Conservation (phyloP, 2,329 filamentous ascomycete species). For the Sordariomycetes sp. region DNA sequence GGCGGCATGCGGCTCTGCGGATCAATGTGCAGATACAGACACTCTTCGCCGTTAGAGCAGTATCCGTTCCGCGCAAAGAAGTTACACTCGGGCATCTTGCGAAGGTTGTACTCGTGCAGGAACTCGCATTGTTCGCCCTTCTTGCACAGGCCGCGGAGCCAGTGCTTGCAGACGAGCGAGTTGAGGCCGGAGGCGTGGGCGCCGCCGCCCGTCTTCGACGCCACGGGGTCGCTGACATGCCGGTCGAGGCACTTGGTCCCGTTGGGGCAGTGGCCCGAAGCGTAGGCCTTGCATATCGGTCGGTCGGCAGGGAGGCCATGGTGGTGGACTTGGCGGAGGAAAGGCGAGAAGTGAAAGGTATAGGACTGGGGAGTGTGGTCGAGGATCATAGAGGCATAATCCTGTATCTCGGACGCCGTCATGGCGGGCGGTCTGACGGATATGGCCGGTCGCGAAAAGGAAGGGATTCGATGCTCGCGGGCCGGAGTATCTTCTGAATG, state of each 20-base stretch:
- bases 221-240: conserved; percentile 40
- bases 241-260: conserved; percentile 77
- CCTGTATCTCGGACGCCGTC: conserved; percentile 12
- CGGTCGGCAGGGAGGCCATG: conserved; percentile 70
- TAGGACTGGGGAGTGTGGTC: conserved; percentile 42
- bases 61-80: conserved; percentile 90
- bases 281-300: conserved; percentile 75
- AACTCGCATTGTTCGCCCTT: conserved; percentile 97
- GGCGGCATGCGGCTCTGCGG: conserved; percentile 66
- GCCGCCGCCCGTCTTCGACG: conserved; percentile 14
- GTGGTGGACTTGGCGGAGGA: conserved; percentile 70
- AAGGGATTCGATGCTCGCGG: not conserved
- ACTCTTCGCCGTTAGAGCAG: conserved; percentile 95
- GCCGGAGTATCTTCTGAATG: not conserved
- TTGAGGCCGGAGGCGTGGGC: conserved; percentile 45
- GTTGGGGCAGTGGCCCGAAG: conserved; percentile 74
- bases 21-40: conserved; percentile 82
- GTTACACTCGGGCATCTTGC: conserved; percentile 97
- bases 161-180: conserved; percentile 95
- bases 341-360: conserved; percentile 74
- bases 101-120: conserved; percentile 94
- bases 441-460: not conserved
- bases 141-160: conserved; percentile 92
- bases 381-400: conserved; percentile 33
- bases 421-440: conserved; percentile 6